Conservation (phyloP, 306 rosid species). For the Cucurbita argyrosperma region DNA sequence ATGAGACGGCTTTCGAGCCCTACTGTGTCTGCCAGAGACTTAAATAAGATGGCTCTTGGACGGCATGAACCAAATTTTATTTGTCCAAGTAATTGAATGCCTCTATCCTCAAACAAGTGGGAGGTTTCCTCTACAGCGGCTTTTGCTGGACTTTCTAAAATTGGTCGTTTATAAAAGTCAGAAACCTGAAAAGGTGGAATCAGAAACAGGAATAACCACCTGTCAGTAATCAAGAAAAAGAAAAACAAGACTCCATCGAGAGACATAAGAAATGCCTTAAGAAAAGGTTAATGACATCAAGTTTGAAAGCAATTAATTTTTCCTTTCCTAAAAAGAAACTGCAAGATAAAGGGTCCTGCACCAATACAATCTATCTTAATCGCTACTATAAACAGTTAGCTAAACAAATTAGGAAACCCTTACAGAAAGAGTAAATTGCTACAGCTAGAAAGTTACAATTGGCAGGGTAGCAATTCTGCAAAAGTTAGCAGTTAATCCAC, state of each 20-base stretch:
- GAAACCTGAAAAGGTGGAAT: constrained; percentile 42
- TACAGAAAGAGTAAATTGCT: too few relatives aligned
- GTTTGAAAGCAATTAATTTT: background rate
- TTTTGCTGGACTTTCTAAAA: constrained; percentile 88
- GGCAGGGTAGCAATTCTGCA: too few relatives aligned
- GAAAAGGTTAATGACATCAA: background rate
- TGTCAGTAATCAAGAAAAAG: background rate
- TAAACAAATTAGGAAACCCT: too few relatives aligned
- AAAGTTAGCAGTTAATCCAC: too few relatives aligned
- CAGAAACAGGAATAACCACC: background rate
- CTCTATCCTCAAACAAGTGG: constrained; percentile 73
- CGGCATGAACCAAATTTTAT: constrained; percentile 89
- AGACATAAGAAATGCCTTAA: background rate
- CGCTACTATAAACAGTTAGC: background rate
- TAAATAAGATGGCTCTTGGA: constrained; percentile 85
- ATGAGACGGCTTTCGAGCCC: constrained; percentile 85
- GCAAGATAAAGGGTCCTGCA: background rate
- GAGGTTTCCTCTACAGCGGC: constrained; percentile 62
- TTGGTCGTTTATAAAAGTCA: constrained; percentile 74
- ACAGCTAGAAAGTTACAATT: too few relatives aligned
- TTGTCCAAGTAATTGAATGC: constrained; percentile 87
- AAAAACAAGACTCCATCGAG: background rate
- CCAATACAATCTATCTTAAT: background rate
- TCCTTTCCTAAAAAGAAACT: background rate
- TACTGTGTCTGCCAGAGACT: constrained; percentile 88